These are phyloP conservation scores for Coniella vitis DNA, from an alignment of 2,329 filamentous ascomycete genomes.

Conservation along the genomic window DNA sequence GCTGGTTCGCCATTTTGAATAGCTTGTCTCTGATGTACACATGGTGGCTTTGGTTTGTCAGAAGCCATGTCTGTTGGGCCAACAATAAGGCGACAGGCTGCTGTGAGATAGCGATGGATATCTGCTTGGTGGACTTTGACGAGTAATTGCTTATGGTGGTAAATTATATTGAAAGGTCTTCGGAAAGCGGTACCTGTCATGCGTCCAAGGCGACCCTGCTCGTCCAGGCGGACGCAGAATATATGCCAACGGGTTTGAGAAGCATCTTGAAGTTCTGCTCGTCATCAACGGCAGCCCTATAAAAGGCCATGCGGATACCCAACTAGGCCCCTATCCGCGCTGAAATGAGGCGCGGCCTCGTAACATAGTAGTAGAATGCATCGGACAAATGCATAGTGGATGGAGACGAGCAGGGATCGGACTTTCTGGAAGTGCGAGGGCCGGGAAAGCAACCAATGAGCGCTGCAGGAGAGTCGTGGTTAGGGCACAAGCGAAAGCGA, in stretches of 20 bases:
- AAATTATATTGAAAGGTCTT: background rate
- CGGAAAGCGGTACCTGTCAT: background rate
- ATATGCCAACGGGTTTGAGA: background rate
- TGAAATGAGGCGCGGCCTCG: too few species aligned
- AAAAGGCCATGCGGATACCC: background rate
- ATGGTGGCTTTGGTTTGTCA: constrained; percentile 1
- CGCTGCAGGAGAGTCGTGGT: background rate
- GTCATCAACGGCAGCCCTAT: background rate
- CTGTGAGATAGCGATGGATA: background rate
- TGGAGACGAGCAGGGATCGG: constrained; percentile 1
- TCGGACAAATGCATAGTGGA: background rate
- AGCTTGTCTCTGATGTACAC: constrained; percentile 3
- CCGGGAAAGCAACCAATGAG: constrained; percentile 4
- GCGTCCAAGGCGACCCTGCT: background rate
- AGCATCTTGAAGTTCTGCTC: background rate
- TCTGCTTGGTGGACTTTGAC: background rate
- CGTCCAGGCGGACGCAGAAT: background rate
- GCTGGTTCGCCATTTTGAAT: background rate
- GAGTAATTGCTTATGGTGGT: background rate
- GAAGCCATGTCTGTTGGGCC: background rate
- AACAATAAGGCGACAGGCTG: too few species aligned
- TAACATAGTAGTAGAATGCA: background rate
- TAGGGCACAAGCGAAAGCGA: constrained; percentile 9
- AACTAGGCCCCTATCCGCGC: background rate
- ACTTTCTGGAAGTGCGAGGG: constrained; percentile 4